These are phyloP conservation scores for Gilbertella persicaria DNA, from an alignment of 371 early-diverging fungal species.

Conservation along the genomic window DNA sequence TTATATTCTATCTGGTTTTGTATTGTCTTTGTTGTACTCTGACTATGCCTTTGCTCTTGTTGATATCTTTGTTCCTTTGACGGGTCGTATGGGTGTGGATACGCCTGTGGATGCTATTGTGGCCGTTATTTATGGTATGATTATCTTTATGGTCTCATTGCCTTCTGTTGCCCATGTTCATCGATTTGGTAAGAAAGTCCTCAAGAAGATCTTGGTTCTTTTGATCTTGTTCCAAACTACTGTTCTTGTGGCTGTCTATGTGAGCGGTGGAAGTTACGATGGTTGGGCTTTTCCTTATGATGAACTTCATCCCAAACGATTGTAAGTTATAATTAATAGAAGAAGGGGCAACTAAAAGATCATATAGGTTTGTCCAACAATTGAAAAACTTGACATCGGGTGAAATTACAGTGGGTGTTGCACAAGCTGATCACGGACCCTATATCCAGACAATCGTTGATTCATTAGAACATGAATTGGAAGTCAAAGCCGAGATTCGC, in stretches of 20 bases:
- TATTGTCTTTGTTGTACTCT: conserved; percentile 49
- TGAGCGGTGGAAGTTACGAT: conserved; percentile 32
- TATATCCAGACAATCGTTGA: conserved; percentile 52
- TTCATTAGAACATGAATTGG: conserved; percentile 43
- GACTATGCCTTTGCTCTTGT: conserved; percentile 54
- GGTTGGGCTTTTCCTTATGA: conserved; percentile 60
- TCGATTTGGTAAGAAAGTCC: conserved; percentile 47
- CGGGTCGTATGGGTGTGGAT: conserved; percentile 73
- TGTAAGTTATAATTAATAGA: no score
- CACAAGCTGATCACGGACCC: conserved; percentile 67
- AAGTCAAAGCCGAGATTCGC: conserved; percentile 37
- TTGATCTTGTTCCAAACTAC: conserved; percentile 39
- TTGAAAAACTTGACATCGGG: conserved; percentile 66
- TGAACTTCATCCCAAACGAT: conserved; percentile 66
- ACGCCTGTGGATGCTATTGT: conserved; percentile 73
- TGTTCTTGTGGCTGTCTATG: conserved; percentile 43
- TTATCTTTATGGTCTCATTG: conserved; percentile 48
- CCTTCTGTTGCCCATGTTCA: conserved; percentile 61
- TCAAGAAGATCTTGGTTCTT: conserved; percentile 39
- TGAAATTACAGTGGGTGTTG: conserved; percentile 57
- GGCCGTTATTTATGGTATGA: conserved; percentile 60
- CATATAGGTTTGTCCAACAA: conserved; percentile 62
- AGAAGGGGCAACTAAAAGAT: background rate
- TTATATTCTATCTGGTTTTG: conserved; percentile 44
- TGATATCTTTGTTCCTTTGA: conserved; percentile 74